These are phyloP conservation scores for Lavandula angustifolia DNA, from an alignment of 257 asterid genomes.

Conservation along the genomic window DNA sequence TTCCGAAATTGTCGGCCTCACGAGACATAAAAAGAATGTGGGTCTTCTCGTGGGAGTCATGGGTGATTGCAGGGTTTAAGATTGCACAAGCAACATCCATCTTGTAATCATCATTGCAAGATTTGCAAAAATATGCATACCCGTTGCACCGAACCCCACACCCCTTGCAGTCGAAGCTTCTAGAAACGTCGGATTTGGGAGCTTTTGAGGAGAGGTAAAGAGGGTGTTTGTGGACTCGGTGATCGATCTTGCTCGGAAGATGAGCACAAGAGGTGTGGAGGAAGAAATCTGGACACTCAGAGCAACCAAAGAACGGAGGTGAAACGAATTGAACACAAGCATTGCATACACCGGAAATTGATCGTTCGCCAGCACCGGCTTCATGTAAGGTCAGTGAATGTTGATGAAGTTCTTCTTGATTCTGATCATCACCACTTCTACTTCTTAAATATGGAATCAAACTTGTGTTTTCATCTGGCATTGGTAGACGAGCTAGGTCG, in stretches of 20 bases:
- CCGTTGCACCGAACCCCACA: background rate
- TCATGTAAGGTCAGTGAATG: background rate
- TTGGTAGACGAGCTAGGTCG: background rate
- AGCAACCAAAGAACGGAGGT: background rate
- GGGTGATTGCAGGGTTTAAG: background rate
- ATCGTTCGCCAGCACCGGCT: background rate
- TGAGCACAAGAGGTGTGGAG: background rate
- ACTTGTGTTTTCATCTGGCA: background rate
- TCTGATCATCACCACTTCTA: background rate
- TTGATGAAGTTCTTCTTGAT: background rate
- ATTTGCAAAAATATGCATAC: background rate
- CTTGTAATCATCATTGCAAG: background rate
- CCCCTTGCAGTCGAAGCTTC: background rate
- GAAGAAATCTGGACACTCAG: conserved; percentile 5
- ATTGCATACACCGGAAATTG: background rate
- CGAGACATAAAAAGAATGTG: background rate
- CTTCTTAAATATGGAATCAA: background rate
- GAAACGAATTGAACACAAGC: conserved; percentile 1
- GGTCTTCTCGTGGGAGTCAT: background rate
- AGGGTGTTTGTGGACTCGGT: background rate
- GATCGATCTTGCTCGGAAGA: background rate
- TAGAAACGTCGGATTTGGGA: background rate
- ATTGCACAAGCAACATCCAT: background rate
- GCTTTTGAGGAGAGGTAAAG: background rate
- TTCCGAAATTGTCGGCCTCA: background rate